These are phyloP conservation scores for Colletotrichum sp. DNA, from an alignment of 2,329 filamentous ascomycete species.

Conservation along the genomic window DNA sequence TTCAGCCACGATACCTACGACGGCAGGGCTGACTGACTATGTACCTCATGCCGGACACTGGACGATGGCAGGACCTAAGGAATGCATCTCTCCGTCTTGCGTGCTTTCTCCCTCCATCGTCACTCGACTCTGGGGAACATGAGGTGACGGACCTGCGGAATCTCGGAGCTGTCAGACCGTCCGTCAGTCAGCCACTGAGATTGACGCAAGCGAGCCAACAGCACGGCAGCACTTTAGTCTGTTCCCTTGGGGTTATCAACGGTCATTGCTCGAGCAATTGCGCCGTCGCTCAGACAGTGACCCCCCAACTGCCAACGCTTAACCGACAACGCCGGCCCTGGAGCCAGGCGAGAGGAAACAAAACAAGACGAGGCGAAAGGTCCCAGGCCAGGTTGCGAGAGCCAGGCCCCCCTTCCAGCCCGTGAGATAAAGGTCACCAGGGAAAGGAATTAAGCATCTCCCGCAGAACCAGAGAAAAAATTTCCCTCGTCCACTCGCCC, in stretches of 20 bases:
- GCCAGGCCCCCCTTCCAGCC: background rate
- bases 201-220: conserved; percentile 5
- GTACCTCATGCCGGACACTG: background rate
- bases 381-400: background rate
- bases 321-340: background rate
- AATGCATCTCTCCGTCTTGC: background rate
- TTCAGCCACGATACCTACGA: conserved; percentile 15
- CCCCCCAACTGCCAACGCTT: background rate
- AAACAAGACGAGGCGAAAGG: background rate
- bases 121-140: background rate
- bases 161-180: conserved; percentile 1
- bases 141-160: background rate
- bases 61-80: background rate
- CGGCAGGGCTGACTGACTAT: background rate
- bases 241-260: background rate
- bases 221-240: background rate
- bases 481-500: background rate
- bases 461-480: background rate
- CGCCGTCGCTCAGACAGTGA: background rate
- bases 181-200: background rate
- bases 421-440: background rate
- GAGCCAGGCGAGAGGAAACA: background rate
- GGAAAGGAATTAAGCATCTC: conserved; percentile 6
- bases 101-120: background rate
- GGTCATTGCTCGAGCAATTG: background rate